phyloP scores from a whole-genome alignment of 2,329 filamentous ascomycete genomes.

The Calonectria fujianensis region DNA sequence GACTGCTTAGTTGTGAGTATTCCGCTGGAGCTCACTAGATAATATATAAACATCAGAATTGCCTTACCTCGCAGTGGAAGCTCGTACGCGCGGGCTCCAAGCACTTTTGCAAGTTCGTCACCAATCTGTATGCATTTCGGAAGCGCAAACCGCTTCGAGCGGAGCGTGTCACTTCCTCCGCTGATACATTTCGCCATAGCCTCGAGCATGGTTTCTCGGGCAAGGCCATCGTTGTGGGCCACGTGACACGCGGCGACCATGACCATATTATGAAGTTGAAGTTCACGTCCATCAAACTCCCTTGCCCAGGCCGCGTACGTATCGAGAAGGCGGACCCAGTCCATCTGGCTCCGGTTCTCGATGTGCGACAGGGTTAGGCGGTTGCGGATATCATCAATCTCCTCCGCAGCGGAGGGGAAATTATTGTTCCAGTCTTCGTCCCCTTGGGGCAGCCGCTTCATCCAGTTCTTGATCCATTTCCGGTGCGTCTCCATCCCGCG shows the following conservation, averaged over 20 bases:
- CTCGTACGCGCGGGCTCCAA: conserved; percentile 52
- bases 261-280: conserved; percentile 53
- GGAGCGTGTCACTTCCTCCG: conserved; percentile 52
- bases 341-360: conserved; percentile 48
- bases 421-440: conserved; percentile 55
- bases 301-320: conserved; percentile 50
- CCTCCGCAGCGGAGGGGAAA: conserved; percentile 48
- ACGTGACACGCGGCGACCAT: conserved; percentile 54
- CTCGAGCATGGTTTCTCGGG: conserved; percentile 47
- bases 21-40: conserved; percentile 31
- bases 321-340: conserved; percentile 51
- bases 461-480: conserved; percentile 53
- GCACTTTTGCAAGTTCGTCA: conserved; percentile 51
- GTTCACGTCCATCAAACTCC: conserved; percentile 51
- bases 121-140: conserved; percentile 55
- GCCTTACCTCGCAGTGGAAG: conserved; percentile 53
- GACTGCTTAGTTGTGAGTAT: conserved; percentile 45
- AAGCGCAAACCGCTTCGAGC: conserved; percentile 53
- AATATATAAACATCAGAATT: conserved; percentile 32
- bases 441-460: conserved; percentile 53
- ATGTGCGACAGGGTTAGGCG: conserved; percentile 50
- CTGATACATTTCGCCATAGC: conserved; percentile 53
- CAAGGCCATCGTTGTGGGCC: conserved; percentile 49
- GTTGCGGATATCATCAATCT: conserved; percentile 47
- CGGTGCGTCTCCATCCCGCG: conserved; percentile 52